Evolutionary conservation across 2,329 filamentous ascomycete species (phyloP).

Genomic region (Colletotrichum sp.): DNA sequence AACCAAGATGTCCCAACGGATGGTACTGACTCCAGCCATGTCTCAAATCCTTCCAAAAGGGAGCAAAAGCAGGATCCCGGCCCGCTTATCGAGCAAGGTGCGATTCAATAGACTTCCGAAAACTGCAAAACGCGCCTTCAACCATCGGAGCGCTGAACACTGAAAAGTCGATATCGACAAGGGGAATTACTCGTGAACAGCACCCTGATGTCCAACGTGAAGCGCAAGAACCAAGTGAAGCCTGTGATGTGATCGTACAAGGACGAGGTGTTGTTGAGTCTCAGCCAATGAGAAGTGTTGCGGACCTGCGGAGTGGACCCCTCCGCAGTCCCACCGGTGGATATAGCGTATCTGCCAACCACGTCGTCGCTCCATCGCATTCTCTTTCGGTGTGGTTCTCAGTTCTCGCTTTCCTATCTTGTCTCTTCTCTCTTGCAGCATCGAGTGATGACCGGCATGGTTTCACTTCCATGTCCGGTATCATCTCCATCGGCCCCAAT

Average conservation of each 20-base stretch:
- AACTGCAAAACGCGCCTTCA: neutral
- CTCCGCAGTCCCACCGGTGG: slow-evolving; percentile 3
- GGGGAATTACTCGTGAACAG: neutral
- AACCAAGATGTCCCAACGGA: neutral
- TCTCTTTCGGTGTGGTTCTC: neutral
- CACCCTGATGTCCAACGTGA: neutral
- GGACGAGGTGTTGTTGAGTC: neutral
- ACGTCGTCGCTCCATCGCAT: neutral
- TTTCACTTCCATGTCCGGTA: neutral
- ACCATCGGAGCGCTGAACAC: neutral
- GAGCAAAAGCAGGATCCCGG: neutral
- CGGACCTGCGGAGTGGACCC: slow-evolving; percentile 1
- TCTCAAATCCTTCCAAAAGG: neutral
- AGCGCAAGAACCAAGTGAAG: neutral
- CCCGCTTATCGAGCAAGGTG: neutral
- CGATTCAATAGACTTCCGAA: neutral
- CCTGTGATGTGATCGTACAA: neutral
- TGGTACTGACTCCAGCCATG: neutral
- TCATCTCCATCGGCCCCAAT: neutral
- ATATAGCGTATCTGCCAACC: neutral
- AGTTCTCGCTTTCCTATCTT: neutral
- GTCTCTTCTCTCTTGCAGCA: neutral
- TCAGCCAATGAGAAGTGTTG: neutral
- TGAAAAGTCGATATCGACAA: neutral
- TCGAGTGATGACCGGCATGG: neutral